Evolutionary conservation across 129 eudicot genomes (phyloP), one percentile per base, ranked within the genome.

Genomic region (Flaveria bidentis): DNA sequence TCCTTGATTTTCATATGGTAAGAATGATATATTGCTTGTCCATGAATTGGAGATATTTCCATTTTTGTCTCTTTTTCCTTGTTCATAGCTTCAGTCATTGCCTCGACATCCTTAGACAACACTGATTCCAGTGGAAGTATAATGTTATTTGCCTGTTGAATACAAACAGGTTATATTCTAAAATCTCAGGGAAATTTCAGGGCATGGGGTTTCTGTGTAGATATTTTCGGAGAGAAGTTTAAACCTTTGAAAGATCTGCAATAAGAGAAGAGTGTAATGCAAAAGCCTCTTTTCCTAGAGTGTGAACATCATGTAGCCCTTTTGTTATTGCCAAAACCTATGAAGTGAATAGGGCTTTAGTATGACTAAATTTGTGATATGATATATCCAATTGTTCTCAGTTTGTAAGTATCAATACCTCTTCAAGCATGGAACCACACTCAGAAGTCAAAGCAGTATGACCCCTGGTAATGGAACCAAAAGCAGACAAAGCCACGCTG

Each of bases 341-440:
- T 45, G 80, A 47, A 75, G 46, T 18, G 63, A 30, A 71, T 9
- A 61, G 14, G 36, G 56, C 50, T 33, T 71, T 71, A 78, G 17
- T 69, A 62, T 47, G 66, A 72, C 62, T 63, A 49, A 45, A 79
- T 49, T 47, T 46, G 44, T 47, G 39, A 69, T 11, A 46, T 13
- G 66, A 51, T 56, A 22, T 50, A 56, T 78, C 71, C 77, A 41
- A 71, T 70, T 36, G 25, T 56, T 49, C 2, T 68, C 18, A 52
- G 9, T 67, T 45, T 10, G 22, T 42, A 22, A 71, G 73, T 7
- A 65, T 20, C 53, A 60, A 60, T 79, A 95, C 99, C 96, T 95
- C 99, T 84, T 95, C 99, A 80, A 95, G 99, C 99, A 95, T 95
- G 74, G 96, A 87, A 82, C 97, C 99, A 77, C 96, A 91, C 78